Evolutionary conservation across 176 grass and related monocot genomes (phyloP).

Genomic region (Luzula sylvatica): DNA sequence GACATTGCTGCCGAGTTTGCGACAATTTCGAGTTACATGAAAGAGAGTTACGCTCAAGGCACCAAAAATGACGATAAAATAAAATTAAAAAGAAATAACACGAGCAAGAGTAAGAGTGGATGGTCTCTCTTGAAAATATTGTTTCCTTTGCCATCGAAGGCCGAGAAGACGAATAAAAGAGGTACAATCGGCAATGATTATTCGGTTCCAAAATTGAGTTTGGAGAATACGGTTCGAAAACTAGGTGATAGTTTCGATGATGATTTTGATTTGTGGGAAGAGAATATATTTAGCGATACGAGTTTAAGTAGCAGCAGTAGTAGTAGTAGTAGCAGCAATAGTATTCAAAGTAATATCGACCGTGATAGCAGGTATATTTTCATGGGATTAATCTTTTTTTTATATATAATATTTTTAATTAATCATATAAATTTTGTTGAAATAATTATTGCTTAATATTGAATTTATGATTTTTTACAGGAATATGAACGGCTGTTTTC

Average conservation of each 20-base stretch:
- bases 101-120: conserved; percentile 15
- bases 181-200: neutral
- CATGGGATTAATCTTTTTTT: neutral
- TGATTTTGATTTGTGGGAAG: neutral
- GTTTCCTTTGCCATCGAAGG: neutral
- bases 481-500: conserved; percentile 21
- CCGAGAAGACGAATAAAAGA: conserved; percentile 6
- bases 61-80: neutral
- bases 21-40: conserved; percentile 7
- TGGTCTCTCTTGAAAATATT: conserved; percentile 28
- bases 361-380: neutral
- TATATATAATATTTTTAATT: neutral
- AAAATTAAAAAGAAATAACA: neutral
- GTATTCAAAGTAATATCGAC: neutral
- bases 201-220: neutral
- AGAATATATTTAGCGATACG: neutral
- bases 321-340: neutral
- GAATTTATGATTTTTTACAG: conserved; percentile 13
- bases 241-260: neutral
- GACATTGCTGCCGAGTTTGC: conserved; percentile 16
- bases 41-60: conserved; percentile 1
- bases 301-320: conserved; percentile 1
- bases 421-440: neutral
- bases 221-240: neutral
- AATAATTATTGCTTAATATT: no score